A percentile compares a stretch with the other conserved stretches of the same genome.
These are phyloP conservation scores for Amauroascus niger DNA, from an alignment of 2,329 filamentous ascomycete genomes.

Conservation along the genomic window DNA sequence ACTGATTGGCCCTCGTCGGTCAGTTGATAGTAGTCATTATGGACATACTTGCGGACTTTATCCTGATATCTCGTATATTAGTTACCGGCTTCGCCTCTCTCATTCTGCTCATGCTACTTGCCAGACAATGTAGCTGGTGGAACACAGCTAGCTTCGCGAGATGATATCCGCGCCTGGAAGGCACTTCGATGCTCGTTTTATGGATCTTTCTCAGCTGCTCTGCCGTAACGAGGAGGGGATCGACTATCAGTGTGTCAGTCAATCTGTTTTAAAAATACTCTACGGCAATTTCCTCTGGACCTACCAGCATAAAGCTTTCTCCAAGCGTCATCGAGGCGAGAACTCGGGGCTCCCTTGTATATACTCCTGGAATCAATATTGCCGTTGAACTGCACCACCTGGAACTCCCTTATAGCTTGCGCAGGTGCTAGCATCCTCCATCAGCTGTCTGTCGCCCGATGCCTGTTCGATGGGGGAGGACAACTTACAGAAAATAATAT, in stretches of 20 bases:
- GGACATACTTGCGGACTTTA: slow-evolving; percentile 14
- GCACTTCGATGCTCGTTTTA: slow-evolving; percentile 15
- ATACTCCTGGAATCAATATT: slow-evolving; percentile 8
- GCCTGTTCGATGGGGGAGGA: background rate
- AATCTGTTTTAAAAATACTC: background rate
- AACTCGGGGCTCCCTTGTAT: slow-evolving; percentile 11
- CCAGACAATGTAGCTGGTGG: slow-evolving; percentile 23
- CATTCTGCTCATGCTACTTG: slow-evolving; percentile 5
- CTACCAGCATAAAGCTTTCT: slow-evolving; percentile 14
- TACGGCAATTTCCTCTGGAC: background rate
- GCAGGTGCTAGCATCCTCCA: slow-evolving; percentile 9
- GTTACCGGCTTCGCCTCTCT: background rate
- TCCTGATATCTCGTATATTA: slow-evolving; percentile 10
- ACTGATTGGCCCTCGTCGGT: slow-evolving; percentile 5
- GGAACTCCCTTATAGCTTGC: background rate
- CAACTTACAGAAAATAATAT: slow-evolving; percentile 5
- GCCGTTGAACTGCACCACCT: slow-evolving; percentile 12
- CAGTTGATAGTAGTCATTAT: slow-evolving; percentile 14
- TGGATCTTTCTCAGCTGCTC: slow-evolving; percentile 12
- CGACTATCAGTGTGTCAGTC: slow-evolving; percentile 6
- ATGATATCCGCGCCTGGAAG: slow-evolving; percentile 12
- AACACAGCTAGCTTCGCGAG: slow-evolving; percentile 17
- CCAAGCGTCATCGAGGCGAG: slow-evolving; percentile 14
- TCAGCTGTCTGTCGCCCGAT: background rate
- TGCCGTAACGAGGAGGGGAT: slow-evolving; percentile 11